Conservation (phyloP, 2,329 filamentous ascomycete genomes). For the Tolypocladium tropicale region DNA sequence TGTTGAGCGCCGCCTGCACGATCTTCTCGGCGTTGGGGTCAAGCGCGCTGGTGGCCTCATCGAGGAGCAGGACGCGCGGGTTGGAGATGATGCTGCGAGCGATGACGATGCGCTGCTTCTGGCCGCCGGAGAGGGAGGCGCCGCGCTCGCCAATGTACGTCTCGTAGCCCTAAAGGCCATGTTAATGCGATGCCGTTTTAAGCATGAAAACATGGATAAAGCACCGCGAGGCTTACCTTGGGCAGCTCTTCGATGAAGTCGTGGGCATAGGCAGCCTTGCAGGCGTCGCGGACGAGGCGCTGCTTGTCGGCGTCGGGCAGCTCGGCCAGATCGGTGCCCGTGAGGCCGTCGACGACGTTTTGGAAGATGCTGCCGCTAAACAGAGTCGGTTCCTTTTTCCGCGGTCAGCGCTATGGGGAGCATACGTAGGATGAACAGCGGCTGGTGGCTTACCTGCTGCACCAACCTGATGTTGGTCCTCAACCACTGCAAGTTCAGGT, state of each 20-base stretch:
- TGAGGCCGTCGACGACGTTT: constrained; percentile 40
- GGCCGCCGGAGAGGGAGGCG: constrained; percentile 55
- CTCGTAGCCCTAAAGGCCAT: constrained; percentile 35
- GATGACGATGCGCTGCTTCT: constrained; percentile 57
- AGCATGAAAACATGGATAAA: too few relatives aligned
- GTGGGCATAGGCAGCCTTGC: constrained; percentile 39
- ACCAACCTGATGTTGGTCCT: constrained; percentile 42
- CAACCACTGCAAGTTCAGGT: constrained; percentile 41
- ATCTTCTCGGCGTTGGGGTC: constrained; percentile 35
- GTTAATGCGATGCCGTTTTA: not conserved
- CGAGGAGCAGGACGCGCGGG: constrained; percentile 53
- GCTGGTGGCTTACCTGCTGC: constrained; percentile 20
- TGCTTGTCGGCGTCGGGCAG: constrained; percentile 31
- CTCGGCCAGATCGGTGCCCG: constrained; percentile 23
- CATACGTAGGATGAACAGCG: not conserved
- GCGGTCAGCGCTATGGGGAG: not conserved
- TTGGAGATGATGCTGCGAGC: constrained; percentile 55
- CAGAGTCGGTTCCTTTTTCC: constrained; percentile 36
- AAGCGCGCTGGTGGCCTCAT: constrained; percentile 57
- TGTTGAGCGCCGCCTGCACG: constrained; percentile 46
- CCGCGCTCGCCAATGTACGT: constrained; percentile 55
- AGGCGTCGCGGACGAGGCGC: constrained; percentile 34
- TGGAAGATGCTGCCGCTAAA: constrained; percentile 42
- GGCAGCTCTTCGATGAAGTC: constrained; percentile 42
- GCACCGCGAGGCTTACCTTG: constrained; percentile 7